Conservation (phyloP, 2,329 filamentous ascomycete species). For the Penicillium verrucosum region DNA sequence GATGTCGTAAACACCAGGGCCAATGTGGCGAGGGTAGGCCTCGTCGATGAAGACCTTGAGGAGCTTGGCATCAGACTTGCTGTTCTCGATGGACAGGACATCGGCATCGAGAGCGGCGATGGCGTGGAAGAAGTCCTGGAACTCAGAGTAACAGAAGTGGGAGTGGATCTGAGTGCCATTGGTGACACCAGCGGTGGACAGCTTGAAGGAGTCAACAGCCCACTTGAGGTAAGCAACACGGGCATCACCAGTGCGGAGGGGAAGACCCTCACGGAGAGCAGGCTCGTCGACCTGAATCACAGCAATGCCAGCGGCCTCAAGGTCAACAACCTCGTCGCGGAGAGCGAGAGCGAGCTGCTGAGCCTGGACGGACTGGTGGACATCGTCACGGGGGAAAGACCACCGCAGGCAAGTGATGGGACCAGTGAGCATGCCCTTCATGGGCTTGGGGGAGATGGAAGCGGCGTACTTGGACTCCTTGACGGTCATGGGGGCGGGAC, state of each 20-base stretch:
- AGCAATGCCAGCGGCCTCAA: slow-evolving; percentile 92
- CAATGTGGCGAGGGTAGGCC: slow-evolving; percentile 96
- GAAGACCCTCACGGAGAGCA: slow-evolving; percentile 97
- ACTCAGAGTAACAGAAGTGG: slow-evolving; percentile 99
- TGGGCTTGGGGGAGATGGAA: slow-evolving; percentile 94
- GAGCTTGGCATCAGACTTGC: slow-evolving; percentile 99
- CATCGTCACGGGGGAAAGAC: slow-evolving; percentile 99
- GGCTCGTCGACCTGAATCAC: slow-evolving; percentile 99
- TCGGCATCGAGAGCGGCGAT: slow-evolving; percentile 97
- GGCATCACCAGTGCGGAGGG: slow-evolving; percentile 88
- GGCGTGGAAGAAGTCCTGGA: slow-evolving; percentile 99
- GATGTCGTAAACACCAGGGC: slow-evolving; percentile 99
- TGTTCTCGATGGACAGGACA: slow-evolving; percentile 99
- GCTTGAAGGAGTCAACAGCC: slow-evolving; percentile 97
- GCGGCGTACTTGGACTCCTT: slow-evolving; percentile 99
- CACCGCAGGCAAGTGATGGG: slow-evolving; percentile 98
- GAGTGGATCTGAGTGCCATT: slow-evolving; percentile 99
- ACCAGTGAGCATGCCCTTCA: slow-evolving; percentile 99
- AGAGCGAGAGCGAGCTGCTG: slow-evolving; percentile 98
- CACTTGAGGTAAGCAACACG: slow-evolving; percentile 95
- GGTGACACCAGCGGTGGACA: slow-evolving; percentile 86
- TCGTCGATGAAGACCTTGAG: slow-evolving; percentile 98
- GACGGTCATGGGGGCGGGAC: slow-evolving; percentile 95
- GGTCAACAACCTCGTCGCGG: slow-evolving; percentile 96
- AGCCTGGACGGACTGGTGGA: slow-evolving; percentile 98